These are phyloP conservation scores for Thielaviopsis euricoi DNA, from an alignment of 2,329 filamentous ascomycete genomes.

Conservation along the genomic window DNA sequence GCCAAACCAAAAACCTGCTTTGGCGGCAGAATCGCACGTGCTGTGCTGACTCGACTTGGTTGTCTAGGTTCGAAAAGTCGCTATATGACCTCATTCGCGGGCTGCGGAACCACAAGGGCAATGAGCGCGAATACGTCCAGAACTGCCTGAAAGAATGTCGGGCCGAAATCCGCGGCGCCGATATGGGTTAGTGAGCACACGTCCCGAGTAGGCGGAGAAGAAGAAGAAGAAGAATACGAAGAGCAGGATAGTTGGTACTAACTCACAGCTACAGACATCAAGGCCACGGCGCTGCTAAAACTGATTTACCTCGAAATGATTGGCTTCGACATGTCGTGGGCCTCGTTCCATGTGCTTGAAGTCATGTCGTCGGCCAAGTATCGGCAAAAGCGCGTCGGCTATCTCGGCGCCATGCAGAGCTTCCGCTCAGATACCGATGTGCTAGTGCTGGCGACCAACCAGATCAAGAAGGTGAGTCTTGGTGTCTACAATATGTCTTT, in stretches of 20 bases:
- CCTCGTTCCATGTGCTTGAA: slow-evolving; percentile 92
- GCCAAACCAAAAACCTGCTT: not conserved
- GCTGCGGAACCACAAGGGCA: slow-evolving; percentile 85
- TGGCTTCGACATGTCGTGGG: slow-evolving; percentile 98
- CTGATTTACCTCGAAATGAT: slow-evolving; percentile 98
- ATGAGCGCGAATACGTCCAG: slow-evolving; percentile 89
- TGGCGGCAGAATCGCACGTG: not conserved
- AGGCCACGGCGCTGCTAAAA: slow-evolving; percentile 89
- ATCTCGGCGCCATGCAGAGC: slow-evolving; percentile 87
- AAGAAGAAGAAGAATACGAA: no score
- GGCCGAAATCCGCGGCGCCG: slow-evolving; percentile 75
- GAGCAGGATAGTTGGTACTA: not conserved
- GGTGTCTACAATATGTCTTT: not conserved
- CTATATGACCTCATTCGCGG: slow-evolving; percentile 97
- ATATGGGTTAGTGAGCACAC: slow-evolving; percentile 51
- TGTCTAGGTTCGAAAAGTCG: slow-evolving; percentile 80
- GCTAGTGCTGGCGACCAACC: slow-evolving; percentile 89
- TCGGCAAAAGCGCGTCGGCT: slow-evolving; percentile 86
- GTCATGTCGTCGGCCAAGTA: slow-evolving; percentile 97
- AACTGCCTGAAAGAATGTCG: slow-evolving; percentile 90
- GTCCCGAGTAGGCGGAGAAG: not conserved
- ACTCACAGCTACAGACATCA: slow-evolving; percentile 49
- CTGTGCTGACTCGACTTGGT: slow-evolving; percentile 1
- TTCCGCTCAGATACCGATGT: slow-evolving; percentile 94
- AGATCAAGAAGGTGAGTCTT: slow-evolving; percentile 66